Evolutionary conservation across 495 filamentous ascomycete genomes (phyloP), one percentile per base, ranked within the genome.

Genomic region (Ramalina intermedia): DNA sequence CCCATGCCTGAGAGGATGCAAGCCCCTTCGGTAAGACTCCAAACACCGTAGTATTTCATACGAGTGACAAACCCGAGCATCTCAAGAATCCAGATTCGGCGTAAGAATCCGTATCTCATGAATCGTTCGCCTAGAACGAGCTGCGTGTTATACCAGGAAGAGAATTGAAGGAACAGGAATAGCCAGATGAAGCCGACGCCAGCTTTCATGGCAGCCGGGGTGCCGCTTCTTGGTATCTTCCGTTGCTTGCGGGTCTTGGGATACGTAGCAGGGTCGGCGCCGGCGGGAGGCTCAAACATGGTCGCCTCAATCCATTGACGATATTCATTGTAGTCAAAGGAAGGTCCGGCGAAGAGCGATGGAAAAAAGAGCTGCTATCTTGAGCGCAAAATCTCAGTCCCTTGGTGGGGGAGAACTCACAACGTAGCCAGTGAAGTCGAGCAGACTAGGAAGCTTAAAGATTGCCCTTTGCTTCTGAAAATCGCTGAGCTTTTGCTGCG

Each of bases 241-340:
- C 91, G 81, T 76, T 90, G 91, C 69, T 89, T 87, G 26, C 89
- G 78, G 3, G 87, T 96, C 1, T 77, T 79, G 11, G 88, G 85
- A 41, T 79, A 82, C 65, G 85, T 87, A 39, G 79, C 70, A 5
- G 85, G 84, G 57, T 94, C 86, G 20, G 80, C 75, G 24, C 77
- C 80, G 4, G 80, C 74, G 9, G 87, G 86, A 2, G 94, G 70
- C 21, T 94, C 84, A 63, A 98, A 98, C 74, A 98, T 93, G 50
- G 80, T 84, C 33, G 85, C 90, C 54, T 91, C 87, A 51, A 98
- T 81, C 86, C 89, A 98, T 38, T 81, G 77, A 37, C 75, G 78
- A 66, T 95, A 98, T 57, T 96, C 89, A 36, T 83, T 79, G 62
- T 83, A 96, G 61, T 98, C 93, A 54, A 96, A 96, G 2, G 91